Base-by-base conservation (phyloP, 108 stramenopile genomes). In the Skeletonema tropicum region DNA sequence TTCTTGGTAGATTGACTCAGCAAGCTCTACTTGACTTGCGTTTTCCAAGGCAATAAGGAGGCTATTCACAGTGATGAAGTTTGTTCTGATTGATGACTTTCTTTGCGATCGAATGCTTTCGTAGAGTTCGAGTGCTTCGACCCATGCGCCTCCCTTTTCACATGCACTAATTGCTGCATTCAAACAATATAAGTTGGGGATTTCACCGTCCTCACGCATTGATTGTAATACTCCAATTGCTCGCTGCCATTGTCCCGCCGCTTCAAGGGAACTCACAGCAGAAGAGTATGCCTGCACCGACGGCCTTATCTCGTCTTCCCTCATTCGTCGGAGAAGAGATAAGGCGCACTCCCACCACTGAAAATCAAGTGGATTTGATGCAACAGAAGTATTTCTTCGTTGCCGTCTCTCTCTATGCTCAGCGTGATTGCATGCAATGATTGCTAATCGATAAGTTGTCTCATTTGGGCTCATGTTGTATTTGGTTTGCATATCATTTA, bases 231-330 rank as follows among this genome's bases (percentile, higher is more conserved):
- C 83, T 32, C 89, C 80, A 17, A 92, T 71, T 12, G 92, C 92
- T 10, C 89, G 85, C 65, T 92, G 92, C 92, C 92, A 92, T 76
- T 92, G 68, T 15, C 92, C 92, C 9, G 88, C 92, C 39, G 89
- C 83, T 73, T 92, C 88, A 49, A 85, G 88, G 31, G 89, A 85
- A 72, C 86, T 87, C 19, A 92, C 89, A 10, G 75, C 85, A 29
- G 89, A 88, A 26, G 89, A 90, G 49, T 78, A 83, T 13, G 80
- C 87, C 66, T 86, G 87, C 17, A 71, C 68, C 63, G 86, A 86
- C 55, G 92, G 92, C 46, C 68, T 69, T 33, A 90, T 45, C 13
- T 87, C 85, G 38, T 86, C 89, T 75, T 92, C 92, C 25, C 64
- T 70, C 92, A 90, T 90, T 26, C 92, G 74, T 15, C 89, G 42